Conservation (phyloP, 768 basidiomycete genomes). For the Lactifluus subvellereus region DNA sequence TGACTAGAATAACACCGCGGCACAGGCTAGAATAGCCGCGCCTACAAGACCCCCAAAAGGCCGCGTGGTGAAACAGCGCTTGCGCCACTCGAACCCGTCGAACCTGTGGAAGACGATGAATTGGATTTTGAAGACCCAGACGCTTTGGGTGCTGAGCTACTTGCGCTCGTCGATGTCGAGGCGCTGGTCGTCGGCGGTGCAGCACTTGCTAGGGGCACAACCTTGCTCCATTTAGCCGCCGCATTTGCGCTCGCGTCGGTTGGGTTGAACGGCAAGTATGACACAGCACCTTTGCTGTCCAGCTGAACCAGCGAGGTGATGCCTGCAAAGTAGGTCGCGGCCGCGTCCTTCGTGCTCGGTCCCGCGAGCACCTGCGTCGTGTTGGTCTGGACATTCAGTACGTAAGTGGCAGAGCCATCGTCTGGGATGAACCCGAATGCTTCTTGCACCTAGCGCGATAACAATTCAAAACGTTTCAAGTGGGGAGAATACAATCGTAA, state of each 20-base stretch:
- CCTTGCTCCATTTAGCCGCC: conserved; percentile 43
- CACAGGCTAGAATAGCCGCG: conserved; percentile 4
- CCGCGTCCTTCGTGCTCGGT: conserved; percentile 53
- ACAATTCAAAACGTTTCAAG: not conserved
- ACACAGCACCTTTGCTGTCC: conserved; percentile 51
- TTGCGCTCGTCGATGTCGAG: not conserved
- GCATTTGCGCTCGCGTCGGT: conserved; percentile 40
- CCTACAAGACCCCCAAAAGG: conserved; percentile 2
- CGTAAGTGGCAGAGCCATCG: conserved; percentile 65
- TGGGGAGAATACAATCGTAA: not conserved
- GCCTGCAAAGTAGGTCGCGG: conserved; percentile 59
- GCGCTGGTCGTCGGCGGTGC: conserved; percentile 31
- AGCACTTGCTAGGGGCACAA: conserved; percentile 41
- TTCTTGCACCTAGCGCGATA: conserved; percentile 47
- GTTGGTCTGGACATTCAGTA: conserved; percentile 70
- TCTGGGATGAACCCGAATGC: conserved; percentile 76
- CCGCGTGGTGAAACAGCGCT: not conserved
- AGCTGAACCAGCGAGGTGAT: conserved; percentile 61
- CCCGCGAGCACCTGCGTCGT: conserved; percentile 55
- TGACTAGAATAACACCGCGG: conserved; percentile 4
- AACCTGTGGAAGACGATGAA: conserved; percentile 10
- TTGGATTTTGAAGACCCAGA: conserved; percentile 26
- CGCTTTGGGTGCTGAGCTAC: not conserved
- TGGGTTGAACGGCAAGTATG: conserved; percentile 53
- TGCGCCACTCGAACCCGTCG: not conserved